Conservation (phyloP, 257 asterid genomes). For the Coffea eugenioides region DNA sequence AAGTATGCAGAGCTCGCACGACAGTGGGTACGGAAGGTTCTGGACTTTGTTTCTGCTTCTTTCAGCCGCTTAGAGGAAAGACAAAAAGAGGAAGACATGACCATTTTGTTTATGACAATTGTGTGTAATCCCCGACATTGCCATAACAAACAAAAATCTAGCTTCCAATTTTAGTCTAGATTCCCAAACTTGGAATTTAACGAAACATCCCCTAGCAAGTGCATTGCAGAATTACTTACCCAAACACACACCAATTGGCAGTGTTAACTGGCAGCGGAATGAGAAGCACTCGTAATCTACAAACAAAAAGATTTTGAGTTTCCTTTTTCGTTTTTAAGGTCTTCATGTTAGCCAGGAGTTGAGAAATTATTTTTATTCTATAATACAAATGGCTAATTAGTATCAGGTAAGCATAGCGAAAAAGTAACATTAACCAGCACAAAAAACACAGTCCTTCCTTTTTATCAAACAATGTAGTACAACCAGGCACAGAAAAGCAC, state of each 20-base stretch:
- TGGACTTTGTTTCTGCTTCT: too few relatives aligned
- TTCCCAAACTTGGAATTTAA: not conserved
- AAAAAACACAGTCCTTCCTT: not conserved
- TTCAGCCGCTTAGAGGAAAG: not conserved
- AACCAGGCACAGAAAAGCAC: conserved; percentile 22
- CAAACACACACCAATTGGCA: not conserved
- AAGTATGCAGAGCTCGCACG: too few relatives aligned
- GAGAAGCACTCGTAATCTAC: too few relatives aligned
- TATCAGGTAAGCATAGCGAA: not conserved
- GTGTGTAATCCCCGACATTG: too few relatives aligned
- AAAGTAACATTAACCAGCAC: not conserved
- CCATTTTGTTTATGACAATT: too few relatives aligned
- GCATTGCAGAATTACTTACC: not conserved
- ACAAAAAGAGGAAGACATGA: not conserved
- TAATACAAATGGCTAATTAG: not conserved
- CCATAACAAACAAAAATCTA: not conserved
- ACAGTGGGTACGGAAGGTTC: too few relatives aligned
- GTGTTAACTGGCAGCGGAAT: not conserved
- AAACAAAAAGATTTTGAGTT: not conserved
- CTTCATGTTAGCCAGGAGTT: not conserved
- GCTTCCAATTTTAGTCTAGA: not conserved
- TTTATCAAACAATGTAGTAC: conserved; percentile 2
- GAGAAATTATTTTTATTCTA: not conserved
- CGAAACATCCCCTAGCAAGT: not conserved
- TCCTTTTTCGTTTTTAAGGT: too few relatives aligned